A percentile compares a stretch with the other conserved stretches of the same genome.
Conservation (phyloP, 345 rosid species). For the thale cress (Arabidopsis thaliana) region TAIR10.1 NC_003071.7:9851001-9851500, state of each 20-base stretch:
- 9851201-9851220: slow-evolving; percentile 68
- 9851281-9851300: slow-evolving; percentile 83
- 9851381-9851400: background rate
- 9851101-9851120: slow-evolving; percentile 11
- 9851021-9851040: slow-evolving; percentile 22
- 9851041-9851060: slow-evolving; percentile 36
- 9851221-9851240: slow-evolving; percentile 48
- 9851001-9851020: slow-evolving; percentile 10
- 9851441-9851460: slow-evolving; percentile 81
- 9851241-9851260: slow-evolving; percentile 55
- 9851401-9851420: slow-evolving; percentile 57
- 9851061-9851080: slow-evolving; percentile 10
- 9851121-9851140: slow-evolving; percentile 33
- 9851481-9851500: slow-evolving; percentile 94
- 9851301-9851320: slow-evolving; percentile 82
- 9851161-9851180: slow-evolving; percentile 46
- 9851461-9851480: slow-evolving; percentile 80
- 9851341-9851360: background rate
- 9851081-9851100: slow-evolving; percentile 3
- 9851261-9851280: slow-evolving; percentile 74
- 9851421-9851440: slow-evolving; percentile 71
- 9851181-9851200: slow-evolving; percentile 67
- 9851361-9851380: background rate
- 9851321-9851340: slow-evolving; percentile 75
- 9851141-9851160: slow-evolving; percentile 44